Conservation (phyloP, 2,329 filamentous ascomycete genomes). For the Lecanicillium sp. region DNA sequence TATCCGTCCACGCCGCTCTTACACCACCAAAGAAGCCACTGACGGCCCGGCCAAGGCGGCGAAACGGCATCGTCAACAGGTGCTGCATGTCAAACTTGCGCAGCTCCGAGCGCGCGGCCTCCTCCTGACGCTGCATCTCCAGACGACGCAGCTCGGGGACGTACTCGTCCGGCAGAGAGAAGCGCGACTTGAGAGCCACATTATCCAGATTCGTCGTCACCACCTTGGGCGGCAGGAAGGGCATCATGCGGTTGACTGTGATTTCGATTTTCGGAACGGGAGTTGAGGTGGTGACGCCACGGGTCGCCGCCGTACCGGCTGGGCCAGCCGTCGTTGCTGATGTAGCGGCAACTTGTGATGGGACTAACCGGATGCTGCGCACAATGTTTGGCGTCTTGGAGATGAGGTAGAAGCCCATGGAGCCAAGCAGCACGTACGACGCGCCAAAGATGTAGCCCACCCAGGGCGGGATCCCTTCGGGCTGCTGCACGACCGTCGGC, state of each 20-base stretch:
- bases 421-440: constrained; percentile 51
- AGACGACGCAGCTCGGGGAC: constrained; percentile 26
- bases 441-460: constrained; percentile 49
- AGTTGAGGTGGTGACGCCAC: constrained; percentile 8
- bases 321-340: constrained; percentile 9
- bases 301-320: constrained; percentile 10
- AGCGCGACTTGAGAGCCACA: constrained; percentile 27
- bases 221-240: constrained; percentile 37
- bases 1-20: constrained; percentile 44
- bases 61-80: constrained; percentile 50
- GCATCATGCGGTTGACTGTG: constrained; percentile 40
- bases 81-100: constrained; percentile 47
- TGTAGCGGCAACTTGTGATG: constrained; percentile 16
- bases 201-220: constrained; percentile 26
- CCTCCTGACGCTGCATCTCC: constrained; percentile 25
- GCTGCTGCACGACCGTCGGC: constrained; percentile 24
- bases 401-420: constrained; percentile 53
- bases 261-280: constrained; percentile 43
- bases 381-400: constrained; percentile 51
- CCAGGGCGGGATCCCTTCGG: constrained; percentile 46
- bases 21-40: constrained; percentile 35
- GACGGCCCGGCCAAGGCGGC: constrained; percentile 36
- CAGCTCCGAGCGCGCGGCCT: constrained; percentile 28
- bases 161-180: constrained; percentile 29
- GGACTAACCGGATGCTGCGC: constrained; percentile 48